These are phyloP conservation scores for Zalaria obscura DNA, from an alignment of 2,329 filamentous ascomycete species.

Conservation along the genomic window DNA sequence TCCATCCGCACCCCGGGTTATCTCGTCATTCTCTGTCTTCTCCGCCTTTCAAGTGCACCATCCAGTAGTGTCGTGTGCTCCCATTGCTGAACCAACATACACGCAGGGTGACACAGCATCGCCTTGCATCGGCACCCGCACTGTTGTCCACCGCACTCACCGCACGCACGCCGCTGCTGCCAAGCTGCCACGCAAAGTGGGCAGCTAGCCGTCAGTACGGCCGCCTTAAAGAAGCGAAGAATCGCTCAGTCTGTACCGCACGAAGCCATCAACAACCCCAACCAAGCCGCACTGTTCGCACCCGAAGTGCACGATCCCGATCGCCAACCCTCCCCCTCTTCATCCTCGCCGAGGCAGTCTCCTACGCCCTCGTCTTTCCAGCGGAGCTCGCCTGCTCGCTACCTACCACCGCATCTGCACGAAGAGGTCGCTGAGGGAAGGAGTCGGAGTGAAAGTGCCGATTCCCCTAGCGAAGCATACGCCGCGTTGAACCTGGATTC, in stretches of 20 bases:
- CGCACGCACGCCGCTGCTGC: not conserved
- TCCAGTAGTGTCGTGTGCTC: no score
- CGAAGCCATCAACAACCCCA: slow-evolving; percentile 9
- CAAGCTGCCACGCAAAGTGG: slow-evolving; percentile 1
- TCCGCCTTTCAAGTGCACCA: no score
- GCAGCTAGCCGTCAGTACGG: slow-evolving; percentile 10
- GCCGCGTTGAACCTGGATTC: slow-evolving; percentile 33
- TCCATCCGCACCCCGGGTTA: no score
- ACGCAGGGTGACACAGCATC: no score
- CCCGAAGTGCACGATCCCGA: slow-evolving; percentile 8
- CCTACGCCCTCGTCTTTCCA: slow-evolving; percentile 9
- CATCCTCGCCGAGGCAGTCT: slow-evolving; percentile 11
- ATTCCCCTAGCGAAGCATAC: slow-evolving; percentile 37
- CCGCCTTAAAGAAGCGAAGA: slow-evolving; percentile 30
- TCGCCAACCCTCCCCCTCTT: slow-evolving; percentile 8
- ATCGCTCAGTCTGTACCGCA: slow-evolving; percentile 18
- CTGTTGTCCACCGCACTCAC: no score
- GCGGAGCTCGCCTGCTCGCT: slow-evolving; percentile 24
- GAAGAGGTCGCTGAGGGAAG: slow-evolving; percentile 1
- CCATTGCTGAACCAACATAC: no score
- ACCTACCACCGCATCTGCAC: slow-evolving; percentile 42
- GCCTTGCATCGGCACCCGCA: no score
- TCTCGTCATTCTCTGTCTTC: no score
- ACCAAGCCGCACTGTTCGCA: slow-evolving; percentile 6
- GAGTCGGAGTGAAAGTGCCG: slow-evolving; percentile 1